Conservation (phyloP, 495 filamentous ascomycete genomes). For the Hyaloscypha bicolor region DNA sequence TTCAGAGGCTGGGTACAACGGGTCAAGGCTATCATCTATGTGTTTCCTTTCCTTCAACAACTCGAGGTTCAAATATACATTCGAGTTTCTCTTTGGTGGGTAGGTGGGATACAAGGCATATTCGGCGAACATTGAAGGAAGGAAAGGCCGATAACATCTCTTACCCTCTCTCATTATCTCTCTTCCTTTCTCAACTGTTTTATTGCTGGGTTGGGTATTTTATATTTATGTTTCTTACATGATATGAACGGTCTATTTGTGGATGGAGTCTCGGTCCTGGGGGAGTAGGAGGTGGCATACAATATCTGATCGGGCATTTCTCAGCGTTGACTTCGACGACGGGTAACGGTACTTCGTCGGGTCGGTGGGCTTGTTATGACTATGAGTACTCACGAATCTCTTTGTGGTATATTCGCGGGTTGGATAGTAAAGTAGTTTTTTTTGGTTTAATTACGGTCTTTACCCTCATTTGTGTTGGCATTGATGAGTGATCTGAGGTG, state of each 20-base stretch:
- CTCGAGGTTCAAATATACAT: background rate
- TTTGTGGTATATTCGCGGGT: slow-evolving; percentile 1
- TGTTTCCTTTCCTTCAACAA: slow-evolving; percentile 14
- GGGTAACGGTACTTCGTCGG: slow-evolving; percentile 8
- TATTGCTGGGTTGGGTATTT: background rate
- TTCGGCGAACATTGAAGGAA: slow-evolving; percentile 3
- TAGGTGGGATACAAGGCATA: background rate
- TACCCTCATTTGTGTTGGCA: background rate
- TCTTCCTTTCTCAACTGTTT: slow-evolving; percentile 3
- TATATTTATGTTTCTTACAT: background rate
- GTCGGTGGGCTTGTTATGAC: background rate
- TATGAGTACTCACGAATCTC: slow-evolving; percentile 1
- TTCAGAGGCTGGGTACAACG: background rate
- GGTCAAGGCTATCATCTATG: slow-evolving; percentile 27
- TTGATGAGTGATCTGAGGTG: background rate
- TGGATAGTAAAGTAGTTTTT: background rate
- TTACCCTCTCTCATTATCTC: background rate
- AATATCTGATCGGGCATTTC: slow-evolving; percentile 10
- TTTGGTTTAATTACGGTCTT: background rate
- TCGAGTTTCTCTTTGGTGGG: background rate
- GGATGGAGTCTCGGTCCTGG: background rate
- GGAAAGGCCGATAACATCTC: background rate
- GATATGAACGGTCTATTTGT: background rate
- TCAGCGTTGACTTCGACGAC: background rate
- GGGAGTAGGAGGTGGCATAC: background rate